Evolutionary conservation across 345 rosid species (phyloP), one percentile per base, ranked within the genome.

Genomic region (Aethionema arabicum): DNA sequence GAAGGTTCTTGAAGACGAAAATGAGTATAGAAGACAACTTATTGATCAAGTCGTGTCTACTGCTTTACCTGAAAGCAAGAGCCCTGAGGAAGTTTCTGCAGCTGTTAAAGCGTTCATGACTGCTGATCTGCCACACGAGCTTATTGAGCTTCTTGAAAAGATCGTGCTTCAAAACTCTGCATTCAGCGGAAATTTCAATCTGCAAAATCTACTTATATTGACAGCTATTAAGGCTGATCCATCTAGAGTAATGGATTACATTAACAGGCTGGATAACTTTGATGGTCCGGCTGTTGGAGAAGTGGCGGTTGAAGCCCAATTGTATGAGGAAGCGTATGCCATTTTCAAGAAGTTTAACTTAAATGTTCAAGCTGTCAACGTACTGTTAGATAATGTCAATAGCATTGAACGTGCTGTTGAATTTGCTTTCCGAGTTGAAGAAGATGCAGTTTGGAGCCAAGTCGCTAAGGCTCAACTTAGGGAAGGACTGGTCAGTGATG

Each of bases 261-360:
- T 95, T 32, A 90, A 90, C 65, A 83, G 99, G 76, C 80, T 90
- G 32, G 97, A 90, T 72, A 95, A 90, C 73, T 95, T 95, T 74
- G 99, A 95, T 79, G 97, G 99, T 49, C 96, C 99, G 67, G 92
- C 92, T 33, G 91, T 95, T 72, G 99, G 99, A 61, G 96, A 88
- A 70, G 88, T 90, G 65, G 97, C 99, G 12, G 91, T 88, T 45
- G 95, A 95, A 77, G 96, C 90, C 11, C 91, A 90, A 65, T 70
- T 90, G 7, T 90, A 72, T 31, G 96, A 85, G 79, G 96, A 90
- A 80, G 91, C 92, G 38, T 88, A 75, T 76, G 88, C 92, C 16
- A 82, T 83, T 45, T 88, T 88, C 73, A 88, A 88, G 78, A 88
- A 88, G 82, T 85, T 88, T 63, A 85, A 85, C 80, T 76, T 85